Evolutionary conservation across 2,329 filamentous ascomycete species (phyloP), one percentile per base, ranked within the genome.

Genomic region (Dichotomopilus funicola): DNA sequence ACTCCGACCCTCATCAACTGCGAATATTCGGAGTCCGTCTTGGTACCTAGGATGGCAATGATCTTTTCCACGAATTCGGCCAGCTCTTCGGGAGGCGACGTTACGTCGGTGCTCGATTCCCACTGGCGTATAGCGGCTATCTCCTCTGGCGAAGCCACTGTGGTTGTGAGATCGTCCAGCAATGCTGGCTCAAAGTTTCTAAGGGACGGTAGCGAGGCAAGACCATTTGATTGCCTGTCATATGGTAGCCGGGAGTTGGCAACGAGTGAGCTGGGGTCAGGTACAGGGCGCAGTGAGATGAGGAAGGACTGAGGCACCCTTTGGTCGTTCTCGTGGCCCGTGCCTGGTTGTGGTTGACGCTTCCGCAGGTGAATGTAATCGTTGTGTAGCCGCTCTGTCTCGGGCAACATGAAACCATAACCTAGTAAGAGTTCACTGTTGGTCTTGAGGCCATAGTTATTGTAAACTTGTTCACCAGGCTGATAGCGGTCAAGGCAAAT

Each of bases 371-470:
- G 80, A 0, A 80, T 68, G 63, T 83, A 83, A 66, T 83, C 81
- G 61, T 83, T 83, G 65, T 84, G 80, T 54, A 83, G 69, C 4
- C 64, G 67, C 0, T 70, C 67, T 0, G 73, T 73, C 52, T 75
- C 70, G 1, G 77, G 75, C 0, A 85, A 65, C 59, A 80, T 74
- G 64, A 86, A 86, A 2, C 82, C 82, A 63, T 87, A 87, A 0
- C 78, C 82, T 1, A 86, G 71, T 1, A 87, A 73, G 31, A 87
- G 72, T 70, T 89, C 85, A 56, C 85, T 86, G 63, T 90, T 91
- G 6, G 86, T 88, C 69, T 89, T 88, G 64, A 73, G 68, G 35
- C 87, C 87, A 65, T 91, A 91, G 67, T 88, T 89, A 72, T 89
- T 88, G 64, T 77, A 85, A 31, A 83, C 68, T 61, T 83, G 80